phyloP scores from a whole-genome alignment of 352 stramenopile species.

The Pythium rhizo-oryzae region DNA sequence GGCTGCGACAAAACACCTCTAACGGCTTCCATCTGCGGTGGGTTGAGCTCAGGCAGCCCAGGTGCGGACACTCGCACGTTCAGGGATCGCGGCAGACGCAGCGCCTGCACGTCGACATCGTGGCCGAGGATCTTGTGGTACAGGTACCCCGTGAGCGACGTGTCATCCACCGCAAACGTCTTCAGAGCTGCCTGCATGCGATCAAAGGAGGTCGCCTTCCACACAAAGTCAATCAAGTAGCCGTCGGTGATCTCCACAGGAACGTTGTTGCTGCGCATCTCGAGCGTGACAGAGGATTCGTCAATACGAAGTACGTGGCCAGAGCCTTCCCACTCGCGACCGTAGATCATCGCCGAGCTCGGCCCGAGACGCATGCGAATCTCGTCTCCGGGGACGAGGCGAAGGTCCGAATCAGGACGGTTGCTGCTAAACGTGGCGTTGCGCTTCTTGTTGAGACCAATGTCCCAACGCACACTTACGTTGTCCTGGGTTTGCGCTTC shows the following conservation, averaged over 20 bases:
- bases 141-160: conserved; percentile 98
- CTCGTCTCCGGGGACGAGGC: conserved; percentile 97
- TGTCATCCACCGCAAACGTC: conserved; percentile 98
- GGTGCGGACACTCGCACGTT: conserved; percentile 89
- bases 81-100: conserved; percentile 74
- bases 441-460: conserved; percentile 96
- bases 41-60: conserved; percentile 97
- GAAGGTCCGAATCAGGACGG: conserved; percentile 86
- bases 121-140: conserved; percentile 99
- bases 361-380: conserved; percentile 93
- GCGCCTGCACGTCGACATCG: conserved; percentile 94
- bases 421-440: conserved; percentile 96
- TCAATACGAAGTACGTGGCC: conserved; percentile 93
- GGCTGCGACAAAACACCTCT: conserved; percentile 96
- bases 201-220: conserved; percentile 99
- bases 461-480: conserved; percentile 94
- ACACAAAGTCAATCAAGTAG: conserved; percentile 99
- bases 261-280: conserved; percentile 84
- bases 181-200: conserved; percentile 99
- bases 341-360: conserved; percentile 79
- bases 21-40: conserved; percentile 96
- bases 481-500: conserved; percentile 96
- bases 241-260: conserved; percentile 95
- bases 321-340: conserved; percentile 93
- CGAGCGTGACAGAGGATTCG: conserved; percentile 83